Evolutionary conservation across 2,329 filamentous ascomycete genomes (phyloP), one percentile per base, ranked within the genome.

Genomic region (Penicillium occitanis): DNA sequence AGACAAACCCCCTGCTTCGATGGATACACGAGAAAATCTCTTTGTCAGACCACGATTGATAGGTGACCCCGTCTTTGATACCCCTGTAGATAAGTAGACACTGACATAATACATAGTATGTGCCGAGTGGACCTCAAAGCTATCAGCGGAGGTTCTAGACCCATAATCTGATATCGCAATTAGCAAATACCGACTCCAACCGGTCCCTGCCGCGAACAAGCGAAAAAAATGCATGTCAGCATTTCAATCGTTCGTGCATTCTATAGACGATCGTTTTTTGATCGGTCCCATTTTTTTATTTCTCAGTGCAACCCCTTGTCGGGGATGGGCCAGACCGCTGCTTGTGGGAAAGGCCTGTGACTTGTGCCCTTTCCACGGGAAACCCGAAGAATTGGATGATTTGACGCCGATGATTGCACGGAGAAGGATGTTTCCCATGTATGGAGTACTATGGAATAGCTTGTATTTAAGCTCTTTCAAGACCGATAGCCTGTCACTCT

Each of bases 121-220:
- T 33, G 28, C 28, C 5, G 50, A 7, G 51, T 35, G 51, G 30
- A 55, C 51, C 30, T 55, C 33, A 57, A 53, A 37, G 33, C 53
- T 37, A 40, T 30, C 51, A 22, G 7, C 58, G 19, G 42, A 61
- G 13, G 3, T 19, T 14, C 60, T 58, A 22, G 53, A 44, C 57
- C 57, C 57, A 60, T 40, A 59, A 59, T 46, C 22, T 46, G 8
- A 30, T 28, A 60, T 46, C 22, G 22, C 2, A 35, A 35, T 57
- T 57, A 57, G 30, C 5, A 57, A 57, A 37, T 35, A 64, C 62
- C 62, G 51, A 8, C 50, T 37, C n/a, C 51, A 64, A 19, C 62
- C 62, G 62, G 30, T 25, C 19, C 37, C 53, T 64, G 62, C 62
- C 62, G 62, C 51, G 62, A 55, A 58, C n/a, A 64, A 58, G 62